Percentiles rank a stretch among this genome's conserved stretches.
These are phyloP conservation scores for Stevia rebaudiana DNA, from an alignment of 140 eudicot genomes.

Conservation along the genomic window DNA sequence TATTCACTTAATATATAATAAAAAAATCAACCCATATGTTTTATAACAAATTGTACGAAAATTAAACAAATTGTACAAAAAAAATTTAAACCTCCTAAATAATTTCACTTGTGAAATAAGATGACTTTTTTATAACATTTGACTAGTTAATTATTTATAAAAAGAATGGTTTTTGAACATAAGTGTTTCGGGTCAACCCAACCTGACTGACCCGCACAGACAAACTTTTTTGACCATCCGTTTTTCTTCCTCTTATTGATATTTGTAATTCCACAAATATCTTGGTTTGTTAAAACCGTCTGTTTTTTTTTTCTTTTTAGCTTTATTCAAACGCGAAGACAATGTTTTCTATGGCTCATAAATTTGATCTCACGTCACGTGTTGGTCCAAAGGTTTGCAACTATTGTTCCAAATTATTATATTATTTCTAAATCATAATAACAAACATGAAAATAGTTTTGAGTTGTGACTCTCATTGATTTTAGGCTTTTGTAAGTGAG, in stretches of 20 bases:
- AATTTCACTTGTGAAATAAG: background rate
- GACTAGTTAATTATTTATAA: background rate
- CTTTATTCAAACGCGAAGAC: conserved; percentile 49
- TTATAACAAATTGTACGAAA: background rate
- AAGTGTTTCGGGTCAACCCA: background rate
- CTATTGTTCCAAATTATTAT: conserved; percentile 7
- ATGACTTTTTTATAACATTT: background rate
- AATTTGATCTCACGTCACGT: conserved; percentile 55
- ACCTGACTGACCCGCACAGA: background rate
- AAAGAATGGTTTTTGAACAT: background rate
- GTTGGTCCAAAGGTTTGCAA: conserved; percentile 78
- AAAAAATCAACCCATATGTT: background rate
- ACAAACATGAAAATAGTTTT: background rate
- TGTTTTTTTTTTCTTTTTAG: conserved; percentile 29
- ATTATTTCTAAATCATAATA: background rate
- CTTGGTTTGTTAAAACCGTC: background rate
- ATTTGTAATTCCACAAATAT: background rate
- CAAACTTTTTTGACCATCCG: background rate
- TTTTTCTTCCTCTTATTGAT: background rate
- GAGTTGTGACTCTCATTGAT: conserved; percentile 12
- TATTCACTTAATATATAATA: conserved; percentile 1
- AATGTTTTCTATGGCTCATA: conserved; percentile 48
- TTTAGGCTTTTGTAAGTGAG: conserved; percentile 94
- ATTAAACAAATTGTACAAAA: background rate
- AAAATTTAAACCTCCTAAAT: background rate